Conservation (phyloP, 1,284 basidiomycete genomes). For the Somion occarium region DNA sequence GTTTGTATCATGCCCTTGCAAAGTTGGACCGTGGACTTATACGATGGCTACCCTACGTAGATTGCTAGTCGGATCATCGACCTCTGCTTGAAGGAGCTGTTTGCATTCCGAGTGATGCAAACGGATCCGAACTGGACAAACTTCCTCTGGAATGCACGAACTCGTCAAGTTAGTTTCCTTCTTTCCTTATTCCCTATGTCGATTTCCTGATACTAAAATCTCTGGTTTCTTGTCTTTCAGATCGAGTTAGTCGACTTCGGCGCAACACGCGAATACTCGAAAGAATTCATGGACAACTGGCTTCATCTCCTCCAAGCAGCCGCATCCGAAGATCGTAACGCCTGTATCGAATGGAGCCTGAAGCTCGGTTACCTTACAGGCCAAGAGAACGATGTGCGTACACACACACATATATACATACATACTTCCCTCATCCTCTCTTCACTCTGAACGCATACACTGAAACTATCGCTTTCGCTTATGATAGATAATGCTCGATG, state of each 20-base stretch:
- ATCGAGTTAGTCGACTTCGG: slow-evolving; percentile 96
- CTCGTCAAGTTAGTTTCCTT: slow-evolving; percentile 39
- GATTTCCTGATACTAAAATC: neutral
- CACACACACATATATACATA: too few species aligned
- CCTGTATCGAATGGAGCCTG: slow-evolving; percentile 72
- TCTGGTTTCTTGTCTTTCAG: slow-evolving; percentile 26
- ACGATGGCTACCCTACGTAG: too few species aligned
- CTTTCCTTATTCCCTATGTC: neutral
- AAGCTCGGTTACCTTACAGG: slow-evolving; percentile 90
- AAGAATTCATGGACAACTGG: slow-evolving; percentile 90
- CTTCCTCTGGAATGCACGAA: slow-evolving; percentile 81
- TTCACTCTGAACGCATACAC: too few species aligned
- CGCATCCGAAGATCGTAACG: slow-evolving; percentile 61
- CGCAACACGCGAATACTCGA: slow-evolving; percentile 84
- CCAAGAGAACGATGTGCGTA: slow-evolving; percentile 71
- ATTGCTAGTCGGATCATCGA: slow-evolving; percentile 83
- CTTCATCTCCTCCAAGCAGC: slow-evolving; percentile 78
- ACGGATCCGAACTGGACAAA: slow-evolving; percentile 99
- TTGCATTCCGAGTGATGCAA: slow-evolving; percentile 92
- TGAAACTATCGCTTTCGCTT: too few species aligned
- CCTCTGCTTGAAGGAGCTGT: slow-evolving; percentile 87
- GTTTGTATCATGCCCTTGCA: slow-evolving; percentile 18
- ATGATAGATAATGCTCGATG: slow-evolving; percentile 83
- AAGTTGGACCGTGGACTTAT: slow-evolving; percentile 1
- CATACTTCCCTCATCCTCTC: too few species aligned